Evolutionary conservation across 169 alveolate genomes (phyloP), one percentile per base, ranked within the genome.

Genomic region (Hepatocystis sp.): DNA sequence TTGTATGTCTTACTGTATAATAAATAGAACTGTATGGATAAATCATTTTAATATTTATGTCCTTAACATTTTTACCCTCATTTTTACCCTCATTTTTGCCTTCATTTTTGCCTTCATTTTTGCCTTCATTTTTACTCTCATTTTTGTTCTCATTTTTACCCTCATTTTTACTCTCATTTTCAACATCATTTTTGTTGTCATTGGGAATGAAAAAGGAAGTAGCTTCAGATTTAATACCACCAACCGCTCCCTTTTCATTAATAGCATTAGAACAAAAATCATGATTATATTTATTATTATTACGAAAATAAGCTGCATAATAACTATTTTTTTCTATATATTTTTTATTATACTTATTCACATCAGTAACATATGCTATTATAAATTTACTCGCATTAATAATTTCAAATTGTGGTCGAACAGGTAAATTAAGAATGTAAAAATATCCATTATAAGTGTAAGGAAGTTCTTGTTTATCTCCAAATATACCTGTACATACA

Each of bases 361-460:
- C 56, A 30, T 63, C 91, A 4, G 93, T 90, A 7, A 89, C 65
- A 49, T 91, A 92, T 21, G 96, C 93, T 51, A 94, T 91, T 32
- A 39, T 91, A 49, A 84, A 88, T 44, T 85, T 84, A 39, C 95
- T 94, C 13, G 93, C 89, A 84, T 94, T 94, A 28, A 92, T 81
- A 21, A 94, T 91, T 52, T 93, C 95, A 58, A 91, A 92, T 67
- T 91, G 93, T 46, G 97, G 94, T 60, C 92, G 61, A 25, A 67
- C 67, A 0, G 97, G 96, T 19, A 92, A 46, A 30, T 94, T 90
- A 15, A 94, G 91, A 17, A 92, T 91, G 55, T 88, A 84, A 63
- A 91, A 94, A 49, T 85, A 91, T 7, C 97, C 97, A 66, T 94
- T 94, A 78, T 90, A 92, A 32, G 93, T 86, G 67, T 92, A 94